These are phyloP conservation scores for Cardamine chenopodiifolia DNA, from an alignment of 345 rosid species.

Conservation along the genomic window DNA sequence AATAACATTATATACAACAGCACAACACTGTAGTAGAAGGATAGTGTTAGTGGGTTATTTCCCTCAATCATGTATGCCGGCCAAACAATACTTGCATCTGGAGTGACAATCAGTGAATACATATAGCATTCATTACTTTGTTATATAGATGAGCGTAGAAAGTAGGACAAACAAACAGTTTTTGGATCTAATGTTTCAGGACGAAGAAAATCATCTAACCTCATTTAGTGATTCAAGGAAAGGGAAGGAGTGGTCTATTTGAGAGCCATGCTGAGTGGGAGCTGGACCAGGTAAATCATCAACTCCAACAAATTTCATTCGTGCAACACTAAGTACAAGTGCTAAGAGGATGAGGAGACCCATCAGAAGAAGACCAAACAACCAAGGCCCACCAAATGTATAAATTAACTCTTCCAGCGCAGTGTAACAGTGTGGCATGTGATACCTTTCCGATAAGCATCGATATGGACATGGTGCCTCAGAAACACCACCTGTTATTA, in stretches of 20 bases:
- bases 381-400: slow-evolving; percentile 99
- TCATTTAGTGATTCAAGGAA: slow-evolving; percentile 96
- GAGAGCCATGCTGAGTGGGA: slow-evolving; percentile 92
- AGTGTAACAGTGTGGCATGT: slow-evolving; percentile 94
- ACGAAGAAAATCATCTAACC: slow-evolving; percentile 52
- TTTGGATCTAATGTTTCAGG: slow-evolving; percentile 14
- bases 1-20: slow-evolving; percentile 27
- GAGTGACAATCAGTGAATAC: slow-evolving; percentile 22
- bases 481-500: slow-evolving; percentile 76
- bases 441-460: slow-evolving; percentile 92
- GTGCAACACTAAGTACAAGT: slow-evolving; percentile 94
- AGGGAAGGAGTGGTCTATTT: slow-evolving; percentile 93
- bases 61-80: slow-evolving; percentile 14
- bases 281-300: slow-evolving; percentile 93
- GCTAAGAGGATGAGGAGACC: slow-evolving; percentile 93
- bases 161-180: slow-evolving; percentile 13
- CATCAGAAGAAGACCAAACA: slow-evolving; percentile 82
- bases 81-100: slow-evolving; percentile 21
- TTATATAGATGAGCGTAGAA: neutral
- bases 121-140: slow-evolving; percentile 6
- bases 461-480: slow-evolving; percentile 91
- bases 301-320: slow-evolving; percentile 95
- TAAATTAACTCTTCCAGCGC: slow-evolving; percentile 96
- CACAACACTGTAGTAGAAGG: slow-evolving; percentile 5
- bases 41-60: slow-evolving; percentile 14